Evolutionary conservation across 768 basidiomycete species (phyloP).

Genomic region (Hygrocybe coccinea): DNA sequence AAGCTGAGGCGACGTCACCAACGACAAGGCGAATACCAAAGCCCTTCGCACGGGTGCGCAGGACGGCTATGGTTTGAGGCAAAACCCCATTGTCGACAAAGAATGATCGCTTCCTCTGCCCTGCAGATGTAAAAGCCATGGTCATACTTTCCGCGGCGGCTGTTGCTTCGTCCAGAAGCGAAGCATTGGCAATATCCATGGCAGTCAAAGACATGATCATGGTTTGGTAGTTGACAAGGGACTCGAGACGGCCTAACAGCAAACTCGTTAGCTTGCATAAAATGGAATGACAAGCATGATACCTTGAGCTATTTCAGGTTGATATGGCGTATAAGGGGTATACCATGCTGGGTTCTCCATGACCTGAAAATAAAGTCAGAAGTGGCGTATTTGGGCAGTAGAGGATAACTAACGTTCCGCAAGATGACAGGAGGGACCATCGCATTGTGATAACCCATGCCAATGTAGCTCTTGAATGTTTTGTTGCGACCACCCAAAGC

Average conservation of each 20-base stretch:
- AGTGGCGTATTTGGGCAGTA: neutral
- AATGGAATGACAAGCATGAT: conserved; percentile 12
- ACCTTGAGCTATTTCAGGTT: conserved; percentile 99
- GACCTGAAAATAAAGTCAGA: conserved; percentile 40
- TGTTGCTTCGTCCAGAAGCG: conserved; percentile 90
- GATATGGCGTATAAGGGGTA: conserved; percentile 93
- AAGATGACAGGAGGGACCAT: conserved; percentile 94
- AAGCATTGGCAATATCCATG: conserved; percentile 95
- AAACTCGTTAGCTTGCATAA: neutral
- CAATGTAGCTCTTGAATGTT: conserved; percentile 88
- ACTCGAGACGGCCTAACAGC: conserved; percentile 81
- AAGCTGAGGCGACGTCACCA: conserved; percentile 48
- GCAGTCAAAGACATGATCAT: conserved; percentile 92
- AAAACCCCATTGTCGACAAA: conserved; percentile 78
- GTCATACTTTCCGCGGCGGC: conserved; percentile 97
- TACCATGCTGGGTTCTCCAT: conserved; percentile 99
- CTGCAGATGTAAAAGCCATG: conserved; percentile 71
- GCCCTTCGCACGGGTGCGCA: conserved; percentile 86
- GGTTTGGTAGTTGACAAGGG: conserved; percentile 93
- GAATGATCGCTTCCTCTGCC: conserved; percentile 75
- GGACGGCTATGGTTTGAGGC: conserved; percentile 87
- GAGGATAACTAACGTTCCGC: conserved; percentile 62
- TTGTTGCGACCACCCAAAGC: conserved; percentile 75
- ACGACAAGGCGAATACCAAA: conserved; percentile 83
- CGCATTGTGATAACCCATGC: conserved; percentile 95